Evolutionary conservation across 768 basidiomycete genomes (phyloP).

Genomic region (Serpula lacrymans): DNA sequence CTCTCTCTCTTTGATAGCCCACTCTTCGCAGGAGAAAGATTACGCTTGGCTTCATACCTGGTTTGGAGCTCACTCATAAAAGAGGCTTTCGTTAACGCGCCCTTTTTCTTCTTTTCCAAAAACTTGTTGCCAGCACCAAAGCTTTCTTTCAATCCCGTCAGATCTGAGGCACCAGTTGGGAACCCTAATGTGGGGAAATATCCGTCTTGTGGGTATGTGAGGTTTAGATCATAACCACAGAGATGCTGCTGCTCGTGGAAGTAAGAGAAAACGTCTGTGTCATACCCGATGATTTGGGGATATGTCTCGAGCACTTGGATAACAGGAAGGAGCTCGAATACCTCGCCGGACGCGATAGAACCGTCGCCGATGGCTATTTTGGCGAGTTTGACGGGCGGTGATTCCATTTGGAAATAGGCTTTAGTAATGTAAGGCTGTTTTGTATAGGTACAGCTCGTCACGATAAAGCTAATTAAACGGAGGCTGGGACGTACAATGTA

Average conservation of each 20-base stretch:
- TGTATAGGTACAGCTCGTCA: not conserved
- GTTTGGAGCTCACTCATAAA: conserved; percentile 19
- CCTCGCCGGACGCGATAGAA: conserved; percentile 47
- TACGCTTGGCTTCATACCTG: conserved; percentile 16
- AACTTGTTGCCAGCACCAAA: conserved; percentile 3
- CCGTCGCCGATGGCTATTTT: conserved; percentile 74
- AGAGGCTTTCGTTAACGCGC: conserved; percentile 13
- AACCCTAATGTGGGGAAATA: conserved; percentile 38
- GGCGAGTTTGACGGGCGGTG: conserved; percentile 64
- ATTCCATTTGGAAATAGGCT: conserved; percentile 57
- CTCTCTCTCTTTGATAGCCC: conserved; percentile 21
- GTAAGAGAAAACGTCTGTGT: conserved; percentile 60
- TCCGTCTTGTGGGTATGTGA: conserved; percentile 65
- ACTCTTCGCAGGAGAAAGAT: conserved; percentile 20
- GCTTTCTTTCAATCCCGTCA: too few relatives aligned
- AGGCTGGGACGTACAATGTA: conserved; percentile 51
- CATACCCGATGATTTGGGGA: conserved; percentile 74
- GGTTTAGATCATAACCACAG: conserved; percentile 63
- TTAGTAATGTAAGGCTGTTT: conserved; percentile 72
- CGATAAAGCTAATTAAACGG: not conserved
- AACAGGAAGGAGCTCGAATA: conserved; percentile 52
- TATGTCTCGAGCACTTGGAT: conserved; percentile 66
- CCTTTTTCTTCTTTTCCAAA: conserved; percentile 4
- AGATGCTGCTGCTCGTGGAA: conserved; percentile 65
- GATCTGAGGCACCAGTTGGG: conserved; percentile 16